Evolutionary conservation across 371 early-diverging fungal genomes (phyloP).

Genomic region (Gilbertella persicaria): DNA sequence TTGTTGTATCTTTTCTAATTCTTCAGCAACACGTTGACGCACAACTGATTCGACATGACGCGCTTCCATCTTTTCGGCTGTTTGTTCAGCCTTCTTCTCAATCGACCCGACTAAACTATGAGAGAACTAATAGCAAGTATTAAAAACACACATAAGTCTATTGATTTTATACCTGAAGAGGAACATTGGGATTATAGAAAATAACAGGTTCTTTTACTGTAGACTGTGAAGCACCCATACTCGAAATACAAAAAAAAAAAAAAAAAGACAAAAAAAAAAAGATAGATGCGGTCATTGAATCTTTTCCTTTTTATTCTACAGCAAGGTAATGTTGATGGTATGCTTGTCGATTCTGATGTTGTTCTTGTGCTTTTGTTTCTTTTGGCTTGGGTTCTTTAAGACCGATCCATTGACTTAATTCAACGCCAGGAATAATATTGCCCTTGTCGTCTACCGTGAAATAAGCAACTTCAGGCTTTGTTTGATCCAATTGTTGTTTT

Average conservation of each 20-base stretch:
- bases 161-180: constrained; percentile 22
- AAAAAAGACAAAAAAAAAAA: background rate
- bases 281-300: background rate
- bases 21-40: constrained; percentile 23
- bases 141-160: background rate
- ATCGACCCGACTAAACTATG: constrained; percentile 17
- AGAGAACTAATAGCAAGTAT: constrained; percentile 14
- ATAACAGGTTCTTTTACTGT: constrained; percentile 26
- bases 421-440: constrained; percentile 16
- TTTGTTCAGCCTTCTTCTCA: constrained; percentile 27
- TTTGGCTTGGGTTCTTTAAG: background rate
- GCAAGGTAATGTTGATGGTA: constrained; percentile 19
- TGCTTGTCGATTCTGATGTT: constrained; percentile 22
- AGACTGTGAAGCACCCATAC: constrained; percentile 27
- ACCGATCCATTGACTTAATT: constrained; percentile 5
- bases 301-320: background rate
- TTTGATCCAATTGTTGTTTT: constrained; percentile 6
- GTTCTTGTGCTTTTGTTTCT: constrained; percentile 16
- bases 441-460: constrained; percentile 22
- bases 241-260: constrained; percentile 1
- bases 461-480: constrained; percentile 1
- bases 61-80: constrained; percentile 11
- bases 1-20: constrained; percentile 25
- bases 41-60: constrained; percentile 28
- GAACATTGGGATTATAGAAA: constrained; percentile 30